Conservation (phyloP, 768 basidiomycete species). For the Trametes coccinea region DNA sequence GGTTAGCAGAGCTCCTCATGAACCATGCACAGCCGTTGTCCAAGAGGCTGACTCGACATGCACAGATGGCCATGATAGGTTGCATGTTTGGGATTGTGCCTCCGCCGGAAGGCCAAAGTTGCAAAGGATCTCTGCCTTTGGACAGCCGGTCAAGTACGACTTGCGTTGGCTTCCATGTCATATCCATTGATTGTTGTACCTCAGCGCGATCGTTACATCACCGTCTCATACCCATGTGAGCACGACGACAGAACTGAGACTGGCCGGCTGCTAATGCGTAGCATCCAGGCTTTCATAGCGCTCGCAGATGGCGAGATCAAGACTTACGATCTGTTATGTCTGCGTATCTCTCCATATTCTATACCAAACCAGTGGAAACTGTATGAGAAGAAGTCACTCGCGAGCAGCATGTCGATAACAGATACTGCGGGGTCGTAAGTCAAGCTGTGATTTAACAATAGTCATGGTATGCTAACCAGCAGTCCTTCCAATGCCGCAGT, state of each 20-base stretch:
- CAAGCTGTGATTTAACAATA: too few relatives aligned
- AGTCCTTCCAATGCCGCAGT: slow-evolving; percentile 1
- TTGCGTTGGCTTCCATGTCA: neutral
- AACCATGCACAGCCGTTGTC: neutral
- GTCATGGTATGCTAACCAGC: neutral
- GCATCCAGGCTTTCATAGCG: slow-evolving; percentile 46
- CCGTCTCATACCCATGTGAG: slow-evolving; percentile 74
- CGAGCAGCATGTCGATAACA: slow-evolving; percentile 42
- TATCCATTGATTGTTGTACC: neutral
- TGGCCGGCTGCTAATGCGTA: neutral
- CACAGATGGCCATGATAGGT: slow-evolving; percentile 51
- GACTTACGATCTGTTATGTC: slow-evolving; percentile 75
- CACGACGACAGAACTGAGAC: slow-evolving; percentile 14
- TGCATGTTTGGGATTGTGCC: slow-evolving; percentile 64
- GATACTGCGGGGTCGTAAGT: slow-evolving; percentile 39
- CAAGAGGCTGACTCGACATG: neutral
- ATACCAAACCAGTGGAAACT: slow-evolving; percentile 77
- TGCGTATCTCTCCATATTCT: slow-evolving; percentile 62
- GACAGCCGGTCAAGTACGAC: slow-evolving; percentile 41
- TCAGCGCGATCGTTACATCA: slow-evolving; percentile 57
- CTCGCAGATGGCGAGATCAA: slow-evolving; percentile 60
- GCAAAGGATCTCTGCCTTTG: slow-evolving; percentile 49
- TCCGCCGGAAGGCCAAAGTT: slow-evolving; percentile 53
- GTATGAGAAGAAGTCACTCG: slow-evolving; percentile 59
- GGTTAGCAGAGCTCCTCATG: slow-evolving; percentile 43